These are phyloP conservation scores for Phyllosticta paracitricarpa DNA, from an alignment of 2,329 filamentous ascomycete genomes.

Conservation along the genomic window DNA sequence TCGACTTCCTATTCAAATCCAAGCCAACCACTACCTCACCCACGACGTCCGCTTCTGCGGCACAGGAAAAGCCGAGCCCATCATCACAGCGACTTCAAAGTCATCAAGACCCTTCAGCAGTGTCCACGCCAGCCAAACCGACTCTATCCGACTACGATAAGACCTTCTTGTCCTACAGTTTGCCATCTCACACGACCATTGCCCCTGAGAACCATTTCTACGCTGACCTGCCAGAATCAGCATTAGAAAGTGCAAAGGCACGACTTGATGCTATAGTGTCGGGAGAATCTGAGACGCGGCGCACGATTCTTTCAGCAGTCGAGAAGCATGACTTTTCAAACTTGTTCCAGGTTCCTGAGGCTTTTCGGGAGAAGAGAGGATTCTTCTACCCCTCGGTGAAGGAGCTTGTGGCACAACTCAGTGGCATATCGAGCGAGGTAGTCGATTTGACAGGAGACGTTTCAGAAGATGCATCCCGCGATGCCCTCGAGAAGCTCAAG, in stretches of 20 bases:
- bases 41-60: background rate
- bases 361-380: slow-evolving; percentile 4
- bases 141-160: slow-evolving; percentile 40
- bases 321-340: background rate
- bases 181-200: slow-evolving; percentile 63
- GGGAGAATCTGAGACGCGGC: background rate
- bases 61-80: slow-evolving; percentile 13
- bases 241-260: slow-evolving; percentile 18
- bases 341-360: background rate
- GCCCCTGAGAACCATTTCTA: slow-evolving; percentile 42
- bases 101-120: slow-evolving; percentile 3
- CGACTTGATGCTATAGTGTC: slow-evolving; percentile 20
- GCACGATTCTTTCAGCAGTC: background rate
- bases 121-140: slow-evolving; percentile 17
- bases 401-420: slow-evolving; percentile 34
- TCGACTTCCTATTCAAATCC: slow-evolving; percentile 37
- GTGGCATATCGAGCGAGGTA: slow-evolving; percentile 31
- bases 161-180: slow-evolving; percentile 70
- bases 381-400: slow-evolving; percentile 15
- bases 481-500: slow-evolving; percentile 37
- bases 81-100: slow-evolving; percentile 23
- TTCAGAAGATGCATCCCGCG: slow-evolving; percentile 14
- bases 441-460: slow-evolving; percentile 35
- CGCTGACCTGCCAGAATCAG: slow-evolving; percentile 16
- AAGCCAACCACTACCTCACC: slow-evolving; percentile 14